Percentiles rank a stretch among this genome's conserved stretches.
phyloP scores from a whole-genome alignment of 2,329 filamentous ascomycete genomes.

The Trichoderma sp. region DNA sequence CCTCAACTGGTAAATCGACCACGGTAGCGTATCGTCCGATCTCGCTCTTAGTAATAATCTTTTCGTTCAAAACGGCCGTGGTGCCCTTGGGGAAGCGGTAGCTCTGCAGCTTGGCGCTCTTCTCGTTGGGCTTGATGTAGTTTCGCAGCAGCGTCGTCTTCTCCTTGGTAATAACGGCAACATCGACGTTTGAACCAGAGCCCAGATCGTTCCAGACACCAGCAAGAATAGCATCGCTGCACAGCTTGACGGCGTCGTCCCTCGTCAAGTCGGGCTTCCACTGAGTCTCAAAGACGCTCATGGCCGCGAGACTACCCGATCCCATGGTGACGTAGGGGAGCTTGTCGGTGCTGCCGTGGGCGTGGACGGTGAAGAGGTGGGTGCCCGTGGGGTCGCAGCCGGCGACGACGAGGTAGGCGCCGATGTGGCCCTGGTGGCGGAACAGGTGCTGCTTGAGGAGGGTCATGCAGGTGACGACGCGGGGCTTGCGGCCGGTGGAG shows the following conservation, averaged over 20 bases:
- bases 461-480: constrained; percentile 99
- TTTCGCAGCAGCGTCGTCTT: constrained; percentile 94
- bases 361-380: constrained; percentile 96
- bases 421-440: constrained; percentile 96
- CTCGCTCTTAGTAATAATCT: constrained; percentile 90
- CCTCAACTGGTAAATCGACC: constrained; percentile 73
- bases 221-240: constrained; percentile 83
- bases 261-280: constrained; percentile 79
- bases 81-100: constrained; percentile 89
- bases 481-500: constrained; percentile 92
- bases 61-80: constrained; percentile 94
- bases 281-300: constrained; percentile 95
- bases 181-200: constrained; percentile 95
- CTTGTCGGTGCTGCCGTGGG: constrained; percentile 97
- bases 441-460: constrained; percentile 99
- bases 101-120: constrained; percentile 86
- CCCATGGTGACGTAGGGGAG: constrained; percentile 99
- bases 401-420: constrained; percentile 95
- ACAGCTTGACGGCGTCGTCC: constrained; percentile 79
- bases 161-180: constrained; percentile 90
- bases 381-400: constrained; percentile 94
- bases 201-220: constrained; percentile 99
- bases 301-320: constrained; percentile 90
- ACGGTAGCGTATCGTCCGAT: constrained; percentile 93
- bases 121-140: constrained; percentile 89